phyloP scores from a whole-genome alignment of 192 early-diverging fungal species.

The Coemansia asiatica region DNA sequence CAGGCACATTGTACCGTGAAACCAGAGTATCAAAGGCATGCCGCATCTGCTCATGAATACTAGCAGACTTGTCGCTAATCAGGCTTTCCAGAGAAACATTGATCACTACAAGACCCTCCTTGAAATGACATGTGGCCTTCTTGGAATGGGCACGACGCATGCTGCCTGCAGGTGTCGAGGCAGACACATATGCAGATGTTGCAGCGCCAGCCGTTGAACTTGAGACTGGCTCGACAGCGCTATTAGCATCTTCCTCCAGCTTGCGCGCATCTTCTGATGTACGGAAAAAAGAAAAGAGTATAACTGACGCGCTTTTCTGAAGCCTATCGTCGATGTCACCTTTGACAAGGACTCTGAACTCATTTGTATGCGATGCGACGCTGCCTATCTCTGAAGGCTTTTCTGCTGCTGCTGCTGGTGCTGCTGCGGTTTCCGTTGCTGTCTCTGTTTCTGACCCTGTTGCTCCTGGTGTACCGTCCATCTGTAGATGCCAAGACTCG shows the following conservation, averaged over 20 bases:
- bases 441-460: neutral
- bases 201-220: conserved; percentile 6
- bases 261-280: conserved; percentile 44
- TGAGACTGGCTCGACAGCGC: neutral
- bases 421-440: neutral
- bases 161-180: neutral
- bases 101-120: conserved; percentile 51
- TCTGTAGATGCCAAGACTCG: conserved; percentile 43
- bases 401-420: neutral
- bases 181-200: conserved; percentile 13
- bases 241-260: conserved; percentile 26
- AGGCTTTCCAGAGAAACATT: conserved; percentile 55
- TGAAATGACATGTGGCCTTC: neutral
- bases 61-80: conserved; percentile 7
- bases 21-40: conserved; percentile 62
- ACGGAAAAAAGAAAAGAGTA: conserved; percentile 53
- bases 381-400: neutral
- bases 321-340: conserved; percentile 18
- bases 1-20: conserved; percentile 66
- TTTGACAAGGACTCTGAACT: conserved; percentile 40
- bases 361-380: conserved; percentile 39
- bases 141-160: neutral
- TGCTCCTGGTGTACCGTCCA: conserved; percentile 13
- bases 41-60: conserved; percentile 52
- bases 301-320: conserved; percentile 20